These are phyloP conservation scores for Paralagenidium karlingii DNA, from an alignment of 352 stramenopile species.

Conservation along the genomic window DNA sequence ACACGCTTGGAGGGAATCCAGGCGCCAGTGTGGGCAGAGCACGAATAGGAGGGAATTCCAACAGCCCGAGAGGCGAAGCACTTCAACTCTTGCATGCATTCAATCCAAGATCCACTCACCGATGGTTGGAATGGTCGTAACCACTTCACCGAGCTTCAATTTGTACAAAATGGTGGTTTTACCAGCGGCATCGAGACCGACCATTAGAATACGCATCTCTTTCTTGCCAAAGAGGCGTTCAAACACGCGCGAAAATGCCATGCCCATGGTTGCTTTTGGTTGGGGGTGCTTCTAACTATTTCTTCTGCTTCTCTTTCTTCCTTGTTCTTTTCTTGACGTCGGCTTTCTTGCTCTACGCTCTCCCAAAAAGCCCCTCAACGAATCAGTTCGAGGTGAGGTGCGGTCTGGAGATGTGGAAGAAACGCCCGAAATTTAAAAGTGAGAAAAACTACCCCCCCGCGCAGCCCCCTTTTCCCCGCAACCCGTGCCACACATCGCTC, in stretches of 20 bases:
- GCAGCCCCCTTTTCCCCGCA: too few species aligned
- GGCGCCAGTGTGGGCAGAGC: too few species aligned
- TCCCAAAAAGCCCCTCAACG: too few species aligned
- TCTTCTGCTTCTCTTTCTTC: slow-evolving; percentile 2
- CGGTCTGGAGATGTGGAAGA: slow-evolving; percentile 5
- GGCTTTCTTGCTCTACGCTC: slow-evolving; percentile 10
- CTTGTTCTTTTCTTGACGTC: slow-evolving; percentile 3
- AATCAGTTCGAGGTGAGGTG: too few species aligned
- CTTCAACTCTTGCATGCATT: slow-evolving; percentile 84
- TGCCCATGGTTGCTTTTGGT: slow-evolving; percentile 87
- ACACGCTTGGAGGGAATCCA: too few species aligned
- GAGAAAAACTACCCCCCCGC: slow-evolving; percentile 9
- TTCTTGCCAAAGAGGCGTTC: slow-evolving; percentile 98
- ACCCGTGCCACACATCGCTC: too few species aligned
- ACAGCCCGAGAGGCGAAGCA: slow-evolving; percentile 13
- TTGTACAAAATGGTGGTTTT: slow-evolving; percentile 99
- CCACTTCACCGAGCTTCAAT: slow-evolving; percentile 86
- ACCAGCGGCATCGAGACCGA: slow-evolving; percentile 98
- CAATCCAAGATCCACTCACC: slow-evolving; percentile 33
- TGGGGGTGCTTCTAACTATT: too few species aligned
- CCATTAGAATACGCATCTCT: slow-evolving; percentile 99
- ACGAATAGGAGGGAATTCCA: background rate
- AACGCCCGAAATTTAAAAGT: slow-evolving; percentile 38
- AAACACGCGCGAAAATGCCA: slow-evolving; percentile 96
- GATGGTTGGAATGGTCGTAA: slow-evolving; percentile 97